Base-by-base conservation (phyloP, 2,329 filamentous ascomycete species). In the Drechslerella coelobrocha region DNA sequence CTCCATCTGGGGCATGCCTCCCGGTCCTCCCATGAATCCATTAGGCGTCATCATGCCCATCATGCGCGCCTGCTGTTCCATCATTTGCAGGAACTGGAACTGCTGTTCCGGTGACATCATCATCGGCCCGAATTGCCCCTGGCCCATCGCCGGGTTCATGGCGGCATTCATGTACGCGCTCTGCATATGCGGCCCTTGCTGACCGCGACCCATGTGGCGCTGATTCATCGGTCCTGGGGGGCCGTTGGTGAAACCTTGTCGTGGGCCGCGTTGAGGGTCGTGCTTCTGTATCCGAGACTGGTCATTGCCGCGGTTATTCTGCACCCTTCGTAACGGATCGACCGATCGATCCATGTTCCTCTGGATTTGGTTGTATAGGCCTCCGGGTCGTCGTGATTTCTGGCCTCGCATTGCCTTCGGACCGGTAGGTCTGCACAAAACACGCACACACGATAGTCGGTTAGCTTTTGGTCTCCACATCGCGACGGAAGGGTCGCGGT, bases 321-420 rank as follows among this genome's bases (percentile, higher is more conserved):
- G 76, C 89, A 89, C 47, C 94, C 88, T 60, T 91, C 89, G 79
- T 95, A 92, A 68, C 96, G 84, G 39, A 87, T 84, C n/a, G 84
- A 84, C 75, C 34, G 84, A 83, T 72, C 93, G 88, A 76, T 95
- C 91, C 86, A 96, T 88, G 12, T 88, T 86, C 76, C 90, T 90
- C 77, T 89, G 87, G 77, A 95, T 85, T 75, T 97, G 91, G 53
- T 91, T 91, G 62, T 97, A 83, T 83, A 97, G 87, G 78, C 91
- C 92, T 68, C 90, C 89, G 74, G 90, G 87, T 60, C 86, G 84
- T 61, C 83, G 68, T 77, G 68, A 76, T 79, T 68, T 65, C 26
- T 73, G 57, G 12, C 89, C 91, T 77, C 94, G 89, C 92, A 97
- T 96, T 31, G 92, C 92, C 78, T 92, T 94, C 17, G 94, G 94